Conservation (phyloP, 768 basidiomycete species). For the Omphalotus guepiniiformis region DNA sequence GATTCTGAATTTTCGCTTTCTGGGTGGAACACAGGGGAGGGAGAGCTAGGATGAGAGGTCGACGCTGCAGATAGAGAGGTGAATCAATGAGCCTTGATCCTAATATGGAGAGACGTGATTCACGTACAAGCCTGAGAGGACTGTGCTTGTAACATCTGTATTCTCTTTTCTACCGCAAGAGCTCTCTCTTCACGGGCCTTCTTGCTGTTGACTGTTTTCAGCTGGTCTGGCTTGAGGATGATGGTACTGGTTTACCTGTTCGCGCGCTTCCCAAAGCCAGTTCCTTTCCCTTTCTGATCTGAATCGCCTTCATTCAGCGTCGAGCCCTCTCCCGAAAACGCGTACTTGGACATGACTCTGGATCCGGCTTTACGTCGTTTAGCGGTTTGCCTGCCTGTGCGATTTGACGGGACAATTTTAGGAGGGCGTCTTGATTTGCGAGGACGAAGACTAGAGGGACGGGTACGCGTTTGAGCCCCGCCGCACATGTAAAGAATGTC, state of each 20-base stretch:
- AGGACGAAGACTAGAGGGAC: constrained; percentile 44
- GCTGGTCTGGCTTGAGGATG: background rate
- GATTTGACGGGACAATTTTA: constrained; percentile 46
- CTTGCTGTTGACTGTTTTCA: constrained; percentile 43
- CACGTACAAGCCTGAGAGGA: constrained; percentile 20
- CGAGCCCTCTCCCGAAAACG: constrained; percentile 56
- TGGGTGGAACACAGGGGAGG: constrained; percentile 9
- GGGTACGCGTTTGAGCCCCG: constrained; percentile 63
- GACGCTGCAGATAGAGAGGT: background rate
- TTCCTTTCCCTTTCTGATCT: constrained; percentile 37
- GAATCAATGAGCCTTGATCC: background rate
- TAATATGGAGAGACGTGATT: background rate
- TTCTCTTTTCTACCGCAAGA: constrained; percentile 62
- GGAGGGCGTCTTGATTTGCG: constrained; percentile 35
- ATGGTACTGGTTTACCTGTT: constrained; percentile 50
- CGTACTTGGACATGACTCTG: constrained; percentile 57
- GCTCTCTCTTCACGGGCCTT: constrained; percentile 78
- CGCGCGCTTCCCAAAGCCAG: constrained; percentile 70
- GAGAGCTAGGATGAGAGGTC: background rate
- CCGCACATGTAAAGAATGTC: constrained; percentile 59
- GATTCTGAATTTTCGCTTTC: constrained; percentile 18
- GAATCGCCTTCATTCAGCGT: constrained; percentile 41
- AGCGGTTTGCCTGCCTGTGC: constrained; percentile 57
- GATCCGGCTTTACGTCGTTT: constrained; percentile 71
- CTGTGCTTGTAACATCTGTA: constrained; percentile 40